Percentiles rank a stretch among this genome's conserved stretches.
Conservation (phyloP, 1,284 basidiomycete species). For the Schizopora paradoxa region DNA sequence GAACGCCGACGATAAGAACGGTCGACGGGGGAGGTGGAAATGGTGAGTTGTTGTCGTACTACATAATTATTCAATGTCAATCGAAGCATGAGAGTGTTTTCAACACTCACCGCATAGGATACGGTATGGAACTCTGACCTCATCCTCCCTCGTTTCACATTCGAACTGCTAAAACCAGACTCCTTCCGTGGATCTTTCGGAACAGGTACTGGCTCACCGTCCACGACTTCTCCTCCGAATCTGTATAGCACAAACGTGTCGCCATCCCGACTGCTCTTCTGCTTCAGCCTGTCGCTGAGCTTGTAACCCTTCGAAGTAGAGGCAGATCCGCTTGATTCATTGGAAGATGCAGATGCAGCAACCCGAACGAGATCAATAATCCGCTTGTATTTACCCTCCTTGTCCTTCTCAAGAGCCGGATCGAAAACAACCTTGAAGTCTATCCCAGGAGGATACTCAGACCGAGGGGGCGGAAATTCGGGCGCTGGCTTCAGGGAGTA, state of each 20-base stretch:
- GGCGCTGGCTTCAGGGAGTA: constrained; percentile 37
- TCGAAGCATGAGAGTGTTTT: constrained; percentile 5
- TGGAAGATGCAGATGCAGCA: constrained; percentile 29
- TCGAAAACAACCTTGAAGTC: constrained; percentile 63
- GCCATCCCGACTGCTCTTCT: constrained; percentile 26
- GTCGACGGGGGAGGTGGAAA: constrained; percentile 73
- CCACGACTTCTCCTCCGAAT: constrained; percentile 52
- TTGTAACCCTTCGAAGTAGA: constrained; percentile 51
- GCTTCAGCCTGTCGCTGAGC: constrained; percentile 59
- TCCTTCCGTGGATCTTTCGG: constrained; percentile 55
- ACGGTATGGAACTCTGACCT: constrained; percentile 44
- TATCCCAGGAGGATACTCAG: constrained; percentile 41
- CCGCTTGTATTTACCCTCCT: constrained; percentile 37
- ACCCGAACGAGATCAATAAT: constrained; percentile 49
- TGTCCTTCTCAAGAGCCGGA: constrained; percentile 44
- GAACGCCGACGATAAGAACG: constrained; percentile 71
- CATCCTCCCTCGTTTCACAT: too few species aligned
- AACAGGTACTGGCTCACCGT: constrained; percentile 39
- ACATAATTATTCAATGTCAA: constrained; percentile 18
- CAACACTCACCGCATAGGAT: constrained; percentile 56
- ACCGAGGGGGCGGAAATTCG: constrained; percentile 41
- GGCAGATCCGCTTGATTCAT: constrained; percentile 28
- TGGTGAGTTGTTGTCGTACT: constrained; percentile 76
- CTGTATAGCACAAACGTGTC: constrained; percentile 34
- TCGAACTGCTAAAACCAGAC: constrained; percentile 33